A percentile compares a stretch with the other conserved stretches of the same genome.
Conservation (phyloP, 2,329 filamentous ascomycete genomes). For the Colletotrichum liaoningense region DNA sequence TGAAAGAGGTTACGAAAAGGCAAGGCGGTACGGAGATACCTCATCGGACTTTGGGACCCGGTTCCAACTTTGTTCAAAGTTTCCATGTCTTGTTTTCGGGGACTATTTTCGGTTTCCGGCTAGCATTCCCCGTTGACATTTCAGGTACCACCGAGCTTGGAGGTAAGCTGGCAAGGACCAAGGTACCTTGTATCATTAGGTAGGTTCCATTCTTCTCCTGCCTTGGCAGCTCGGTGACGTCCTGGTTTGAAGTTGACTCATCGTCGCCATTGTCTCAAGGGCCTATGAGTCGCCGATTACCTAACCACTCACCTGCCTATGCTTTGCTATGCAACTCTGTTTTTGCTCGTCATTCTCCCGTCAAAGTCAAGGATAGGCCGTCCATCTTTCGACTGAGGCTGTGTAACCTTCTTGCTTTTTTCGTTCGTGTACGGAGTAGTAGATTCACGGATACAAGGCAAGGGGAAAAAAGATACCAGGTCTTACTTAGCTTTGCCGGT, state of each 20-base stretch:
- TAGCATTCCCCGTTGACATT: slow-evolving; percentile 17
- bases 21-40: not conserved
- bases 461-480: not conserved
- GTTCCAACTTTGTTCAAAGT: not conserved
- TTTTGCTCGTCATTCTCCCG: slow-evolving; percentile 9
- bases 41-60: not conserved
- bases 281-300: not conserved
- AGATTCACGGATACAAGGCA: not conserved
- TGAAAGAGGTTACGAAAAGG: not conserved
- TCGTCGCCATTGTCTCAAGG: not conserved
- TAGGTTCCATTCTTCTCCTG: not conserved
- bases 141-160: not conserved
- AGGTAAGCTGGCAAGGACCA: not conserved
- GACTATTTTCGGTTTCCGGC: slow-evolving; percentile 12
- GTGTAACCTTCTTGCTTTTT: not conserved
- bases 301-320: too few species aligned
- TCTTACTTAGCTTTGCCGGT: not conserved
- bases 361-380: not conserved
- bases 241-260: slow-evolving; percentile 32
- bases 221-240: not conserved
- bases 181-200: not conserved
- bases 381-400: slow-evolving; percentile 7
- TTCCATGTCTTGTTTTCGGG: not conserved
- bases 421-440: not conserved
- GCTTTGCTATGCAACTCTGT: not conserved